Percentiles rank a stretch among this genome's conserved stretches.
These are phyloP conservation scores for Xylariaceae sp. DNA, from an alignment of 2,329 filamentous ascomycete species.

Conservation along the genomic window DNA sequence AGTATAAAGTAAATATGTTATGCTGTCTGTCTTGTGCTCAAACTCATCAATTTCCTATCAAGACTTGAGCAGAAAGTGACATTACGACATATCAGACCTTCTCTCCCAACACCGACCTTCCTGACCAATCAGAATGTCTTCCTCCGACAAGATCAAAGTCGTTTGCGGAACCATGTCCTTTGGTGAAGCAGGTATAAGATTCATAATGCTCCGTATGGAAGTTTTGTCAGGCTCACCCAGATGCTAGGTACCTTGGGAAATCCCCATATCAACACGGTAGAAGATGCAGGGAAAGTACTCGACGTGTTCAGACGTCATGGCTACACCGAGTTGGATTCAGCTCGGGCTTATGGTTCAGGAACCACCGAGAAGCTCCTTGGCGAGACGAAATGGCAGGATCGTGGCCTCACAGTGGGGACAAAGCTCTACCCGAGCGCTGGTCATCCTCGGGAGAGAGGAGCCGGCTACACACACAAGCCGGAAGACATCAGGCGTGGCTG, in stretches of 20 bases:
- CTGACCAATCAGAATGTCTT: slow-evolving; percentile 8
- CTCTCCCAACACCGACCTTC: too few species aligned
- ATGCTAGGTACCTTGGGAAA: slow-evolving; percentile 4
- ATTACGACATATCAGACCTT: too few species aligned
- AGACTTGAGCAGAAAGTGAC: too few species aligned
- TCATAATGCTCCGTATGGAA: not conserved
- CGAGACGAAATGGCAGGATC: slow-evolving; percentile 33
- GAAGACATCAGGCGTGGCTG: slow-evolving; percentile 29
- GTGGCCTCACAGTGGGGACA: slow-evolving; percentile 40
- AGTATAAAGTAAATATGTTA: too few species aligned
- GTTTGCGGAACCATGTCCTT: slow-evolving; percentile 16
- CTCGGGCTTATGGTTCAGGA: slow-evolving; percentile 60
- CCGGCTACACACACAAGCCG: slow-evolving; percentile 22
- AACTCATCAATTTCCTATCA: too few species aligned
- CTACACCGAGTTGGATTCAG: slow-evolving; percentile 62
- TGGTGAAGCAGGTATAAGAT: slow-evolving; percentile 6
- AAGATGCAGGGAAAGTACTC: slow-evolving; percentile 45
- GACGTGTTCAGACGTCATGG: slow-evolving; percentile 63
- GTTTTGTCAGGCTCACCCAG: not conserved
- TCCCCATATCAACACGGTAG: slow-evolving; percentile 14
- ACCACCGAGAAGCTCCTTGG: slow-evolving; percentile 55
- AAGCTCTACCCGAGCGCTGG: slow-evolving; percentile 30
- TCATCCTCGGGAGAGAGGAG: slow-evolving; percentile 1
- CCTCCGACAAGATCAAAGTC: slow-evolving; percentile 9
- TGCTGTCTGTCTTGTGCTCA: too few species aligned